Base-by-base conservation (phyloP, 345 rosid species). In the Punica granatum region DNA sequence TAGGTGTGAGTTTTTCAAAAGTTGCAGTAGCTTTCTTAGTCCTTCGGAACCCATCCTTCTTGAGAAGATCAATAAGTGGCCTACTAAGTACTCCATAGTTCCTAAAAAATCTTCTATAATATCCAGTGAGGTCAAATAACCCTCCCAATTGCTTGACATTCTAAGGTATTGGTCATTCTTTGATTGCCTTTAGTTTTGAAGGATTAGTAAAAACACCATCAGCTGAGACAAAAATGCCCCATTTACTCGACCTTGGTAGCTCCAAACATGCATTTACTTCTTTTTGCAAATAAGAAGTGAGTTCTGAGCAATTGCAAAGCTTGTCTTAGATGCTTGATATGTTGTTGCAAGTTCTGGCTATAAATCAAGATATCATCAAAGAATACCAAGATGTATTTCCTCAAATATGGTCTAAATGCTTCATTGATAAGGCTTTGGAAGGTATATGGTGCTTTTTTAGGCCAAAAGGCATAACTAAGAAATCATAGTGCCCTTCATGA, bases 1-100 rank as follows among this genome's bases (percentile, higher is more conserved):
- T 26, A 0, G 1, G 0, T n/a, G 18, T 53, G 3, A 53, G 8
- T 3, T 3, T 2, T 3, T 1, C n/a, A n/a, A 53, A 53, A 1
- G 12, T 9, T 3, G 1, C 30, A 3, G n/a, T 18, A 2, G 25
- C 6, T 4, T 0, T n/a, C 0, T 16, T 3, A 0, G 2, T 1
- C 60, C n/a, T 2, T 53, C 0, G 1, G 21, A 53, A 21, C 60
- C 25, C n/a, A 2, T 21, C n/a, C 7, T 26, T 60, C 21, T 60
- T 28, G 31, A 34, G 42, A 2, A 60, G 19, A 11, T 60, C 19
- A 1, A 35, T 60, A 0, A 60, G 19, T 2, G 1, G 64, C 15
- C 37, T 1, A 28, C 19, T 19, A 2, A 60, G 2, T 12, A 1
- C 4, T 26, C 64, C 36, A 30, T 60, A 60, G 30, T 15, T 14